Conservation (phyloP, 1,139 yeast genomes). For the Candida gigantensis region DNA sequence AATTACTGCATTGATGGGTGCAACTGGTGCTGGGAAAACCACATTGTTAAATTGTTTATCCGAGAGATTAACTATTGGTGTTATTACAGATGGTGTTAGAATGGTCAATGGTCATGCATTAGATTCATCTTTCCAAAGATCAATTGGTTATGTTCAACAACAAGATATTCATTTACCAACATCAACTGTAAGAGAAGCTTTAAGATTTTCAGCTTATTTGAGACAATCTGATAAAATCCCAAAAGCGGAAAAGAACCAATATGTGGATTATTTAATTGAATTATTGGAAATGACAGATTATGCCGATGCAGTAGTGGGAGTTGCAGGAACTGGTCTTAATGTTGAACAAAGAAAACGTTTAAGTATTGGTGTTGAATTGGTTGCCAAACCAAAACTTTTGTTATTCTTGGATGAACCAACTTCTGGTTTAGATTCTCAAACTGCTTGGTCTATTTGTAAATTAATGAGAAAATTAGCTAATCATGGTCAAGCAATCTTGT, state of each 20-base stretch:
- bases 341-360: conserved; percentile 40
- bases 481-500: conserved; percentile 42
- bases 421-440: conserved; percentile 42
- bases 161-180: conserved; percentile 39
- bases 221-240: conserved; percentile 34
- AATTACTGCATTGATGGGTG: conserved; percentile 31
- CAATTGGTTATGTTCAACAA: conserved; percentile 42
- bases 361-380: conserved; percentile 41
- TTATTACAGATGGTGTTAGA: conserved; percentile 33
- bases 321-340: conserved; percentile 41
- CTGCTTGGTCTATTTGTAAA: conserved; percentile 45
- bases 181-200: conserved; percentile 39
- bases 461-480: conserved; percentile 42
- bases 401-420: conserved; percentile 40
- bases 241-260: conserved; percentile 30
- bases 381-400: conserved; percentile 37
- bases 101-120: conserved; percentile 36
- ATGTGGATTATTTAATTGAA: conserved; percentile 37
- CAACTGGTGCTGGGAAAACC: conserved; percentile 38
- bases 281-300: conserved; percentile 20
- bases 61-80: conserved; percentile 35
- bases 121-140: conserved; percentile 38
- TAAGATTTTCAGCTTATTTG: conserved; percentile 34
- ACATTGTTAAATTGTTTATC: conserved; percentile 34
- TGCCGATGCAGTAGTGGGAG: conserved; percentile 41